Conservation (phyloP, 257 asterid genomes). For the Lithospermum erythrorhizon region DNA sequence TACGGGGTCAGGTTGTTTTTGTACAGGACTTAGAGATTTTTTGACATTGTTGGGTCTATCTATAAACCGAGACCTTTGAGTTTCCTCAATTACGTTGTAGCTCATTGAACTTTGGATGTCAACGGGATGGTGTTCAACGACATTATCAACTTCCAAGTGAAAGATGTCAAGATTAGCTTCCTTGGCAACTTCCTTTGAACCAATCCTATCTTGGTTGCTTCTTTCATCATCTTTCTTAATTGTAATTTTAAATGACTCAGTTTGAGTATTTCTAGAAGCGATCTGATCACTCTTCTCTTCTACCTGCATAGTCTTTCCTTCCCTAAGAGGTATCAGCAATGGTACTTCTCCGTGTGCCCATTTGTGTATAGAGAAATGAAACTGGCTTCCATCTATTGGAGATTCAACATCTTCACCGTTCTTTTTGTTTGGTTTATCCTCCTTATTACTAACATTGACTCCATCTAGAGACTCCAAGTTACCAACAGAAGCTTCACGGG, state of each 20-base stretch:
- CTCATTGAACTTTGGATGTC: constrained; percentile 5
- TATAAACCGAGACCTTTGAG: constrained; percentile 15
- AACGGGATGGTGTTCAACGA: constrained; percentile 10
- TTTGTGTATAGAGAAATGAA: constrained; percentile 87
- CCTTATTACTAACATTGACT: constrained; percentile 19
- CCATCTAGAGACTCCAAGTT: constrained; percentile 19
- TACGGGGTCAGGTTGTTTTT: constrained; percentile 14
- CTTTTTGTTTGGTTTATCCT: constrained; percentile 17
- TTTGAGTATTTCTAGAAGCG: constrained; percentile 7
- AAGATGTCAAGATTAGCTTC: constrained; percentile 8
- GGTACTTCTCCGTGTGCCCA: constrained; percentile 78
- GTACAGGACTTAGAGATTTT: constrained; percentile 10
- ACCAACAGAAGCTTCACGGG: constrained; percentile 22
- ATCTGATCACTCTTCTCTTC: too few species aligned
- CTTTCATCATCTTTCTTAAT: constrained; percentile 11
- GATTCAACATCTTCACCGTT: constrained; percentile 14
- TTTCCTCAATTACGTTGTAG: constrained; percentile 11
- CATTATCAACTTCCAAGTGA: constrained; percentile 19
- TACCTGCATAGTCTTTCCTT: too few species aligned
- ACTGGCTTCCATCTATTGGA: constrained; percentile 22
- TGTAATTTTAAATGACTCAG: constrained; percentile 11
- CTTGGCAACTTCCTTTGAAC: constrained; percentile 4
- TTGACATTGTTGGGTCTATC: constrained; percentile 14
- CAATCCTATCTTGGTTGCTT: constrained; percentile 5
- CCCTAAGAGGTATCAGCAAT: constrained; percentile 30